These are phyloP conservation scores for Coniochaeta sp. DNA, from an alignment of 2,329 filamentous ascomycete species.

Conservation along the genomic window DNA sequence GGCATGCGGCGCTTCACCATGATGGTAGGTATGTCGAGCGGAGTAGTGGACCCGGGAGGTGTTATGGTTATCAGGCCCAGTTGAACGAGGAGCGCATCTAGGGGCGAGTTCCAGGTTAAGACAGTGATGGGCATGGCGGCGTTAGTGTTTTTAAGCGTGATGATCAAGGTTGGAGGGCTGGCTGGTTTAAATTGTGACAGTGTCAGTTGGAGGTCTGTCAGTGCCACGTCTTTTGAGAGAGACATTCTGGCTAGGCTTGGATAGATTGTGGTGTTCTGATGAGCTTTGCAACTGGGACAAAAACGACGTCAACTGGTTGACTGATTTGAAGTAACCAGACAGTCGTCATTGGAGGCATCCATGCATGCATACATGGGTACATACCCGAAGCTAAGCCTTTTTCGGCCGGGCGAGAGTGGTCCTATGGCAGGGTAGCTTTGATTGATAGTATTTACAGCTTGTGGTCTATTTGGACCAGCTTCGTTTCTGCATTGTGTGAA, in stretches of 20 bases:
- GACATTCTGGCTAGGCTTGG: background rate
- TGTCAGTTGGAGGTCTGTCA: background rate
- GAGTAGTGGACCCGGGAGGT: background rate
- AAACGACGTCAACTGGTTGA: too few species aligned
- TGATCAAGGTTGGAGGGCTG: constrained; percentile 2
- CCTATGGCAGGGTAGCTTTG: too few species aligned
- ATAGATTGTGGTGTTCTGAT: too few species aligned
- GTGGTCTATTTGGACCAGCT: background rate
- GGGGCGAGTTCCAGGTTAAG: constrained; percentile 8
- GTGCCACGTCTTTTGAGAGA: background rate
- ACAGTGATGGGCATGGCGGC: constrained; percentile 5
- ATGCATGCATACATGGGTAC: background rate
- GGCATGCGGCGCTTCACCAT: constrained; percentile 8
- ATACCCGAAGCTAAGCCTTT: background rate
- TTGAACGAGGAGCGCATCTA: constrained; percentile 6
- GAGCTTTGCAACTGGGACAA: too few species aligned
- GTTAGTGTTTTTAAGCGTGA: constrained; percentile 7
- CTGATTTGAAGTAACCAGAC: too few species aligned
- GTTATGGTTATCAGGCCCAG: constrained; percentile 6
- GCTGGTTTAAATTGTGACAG: background rate
- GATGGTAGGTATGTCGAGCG: constrained; percentile 4
- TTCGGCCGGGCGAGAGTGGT: background rate
- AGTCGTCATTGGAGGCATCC: background rate
- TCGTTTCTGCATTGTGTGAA: background rate
- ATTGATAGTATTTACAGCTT: background rate